A percentile compares a stretch with the other conserved stretches of the same genome.
These are phyloP conservation scores for Magnolia sinica DNA, from an alignment of 164 flowering plant genomes.

Conservation along the genomic window DNA sequence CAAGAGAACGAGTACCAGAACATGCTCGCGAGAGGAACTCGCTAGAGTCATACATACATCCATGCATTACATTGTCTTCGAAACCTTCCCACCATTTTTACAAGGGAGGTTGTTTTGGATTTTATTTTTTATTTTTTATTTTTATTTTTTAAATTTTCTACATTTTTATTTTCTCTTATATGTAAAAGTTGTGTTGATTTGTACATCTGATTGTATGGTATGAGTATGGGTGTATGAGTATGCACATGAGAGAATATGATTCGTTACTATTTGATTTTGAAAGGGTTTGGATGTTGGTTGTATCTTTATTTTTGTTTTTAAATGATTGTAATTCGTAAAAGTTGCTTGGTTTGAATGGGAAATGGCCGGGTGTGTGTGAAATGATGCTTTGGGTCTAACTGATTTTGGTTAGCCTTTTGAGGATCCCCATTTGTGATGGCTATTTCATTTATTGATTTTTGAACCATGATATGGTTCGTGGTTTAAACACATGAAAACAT, in stretches of 20 bases:
- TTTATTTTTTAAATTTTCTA: neutral
- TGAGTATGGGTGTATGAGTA: neutral
- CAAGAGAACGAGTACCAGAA: conserved; percentile 20
- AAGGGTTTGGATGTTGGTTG: too few relatives aligned
- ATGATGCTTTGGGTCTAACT: too few relatives aligned
- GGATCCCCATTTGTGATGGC: too few relatives aligned
- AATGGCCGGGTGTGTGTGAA: too few relatives aligned
- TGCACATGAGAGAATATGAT: neutral
- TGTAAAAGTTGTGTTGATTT: neutral
- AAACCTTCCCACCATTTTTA: conserved; percentile 1
- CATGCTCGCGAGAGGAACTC: conserved; percentile 19
- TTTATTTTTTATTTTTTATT: neutral
- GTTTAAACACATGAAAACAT: too few relatives aligned
- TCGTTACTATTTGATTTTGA: neutral
- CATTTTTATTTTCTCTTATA: neutral
- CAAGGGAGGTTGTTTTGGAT: neutral
- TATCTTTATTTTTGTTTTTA: too few relatives aligned
- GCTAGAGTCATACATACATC: neutral
- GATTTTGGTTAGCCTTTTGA: too few relatives aligned
- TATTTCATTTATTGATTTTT: too few relatives aligned
- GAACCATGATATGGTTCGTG: too few relatives aligned
- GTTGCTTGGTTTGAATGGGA: too few relatives aligned
- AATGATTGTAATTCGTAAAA: too few relatives aligned
- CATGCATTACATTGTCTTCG: neutral
- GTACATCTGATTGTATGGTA: neutral